Evolutionary conservation across 805 yeast genomes (phyloP), one percentile per base, ranked within the genome.

Genomic region (Saccharomycopsis malanga): DNA sequence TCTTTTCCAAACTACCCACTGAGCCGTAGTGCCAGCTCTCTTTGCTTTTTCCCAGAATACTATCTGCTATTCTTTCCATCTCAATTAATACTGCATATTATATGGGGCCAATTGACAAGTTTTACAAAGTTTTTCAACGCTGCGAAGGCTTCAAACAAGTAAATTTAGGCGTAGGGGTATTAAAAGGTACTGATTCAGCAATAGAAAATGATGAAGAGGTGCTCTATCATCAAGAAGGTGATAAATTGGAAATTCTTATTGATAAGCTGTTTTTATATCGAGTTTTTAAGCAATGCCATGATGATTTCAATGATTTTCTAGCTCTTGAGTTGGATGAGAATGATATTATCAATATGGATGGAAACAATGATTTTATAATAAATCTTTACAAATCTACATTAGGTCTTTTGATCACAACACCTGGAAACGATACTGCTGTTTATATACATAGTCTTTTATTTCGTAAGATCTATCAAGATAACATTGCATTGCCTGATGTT

Each of bases 351-450:
- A 27, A 7, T 27, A 27, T 12, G 7, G 12, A 7, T 12, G 12
- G 12, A 9, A 27, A 27, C 30, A 27, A 27, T 27, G 30, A 7
- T 9, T 27, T 27, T 27, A 27, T 27, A 27, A 27, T 27, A 27
- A 39, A 7, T 7, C 36, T 32, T 32, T 32, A 32, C 17, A 18
- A 30, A 24, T 49, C 57, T 1, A 54, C 63, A 3, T 29, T 58
- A 9, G 64, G 61, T 0, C 39, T 60, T 3, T 48, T 64, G 7
- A 37, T 64, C 10, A 40, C 56, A 2, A 60, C 65, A 2, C 61
- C 68, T 0, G 61, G 57, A 42, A 62, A 63, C 45, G 58, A 56
- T 12, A 58, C 59, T 1, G 56, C 58, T 3, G 6, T 62, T 3
- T 22, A 39, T 35, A 25, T 44, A 20, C 48, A 44, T 5, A 30